Base-by-base conservation (phyloP, 2,329 filamentous ascomycete species). In the Pyricularia pennisetigena region DNA sequence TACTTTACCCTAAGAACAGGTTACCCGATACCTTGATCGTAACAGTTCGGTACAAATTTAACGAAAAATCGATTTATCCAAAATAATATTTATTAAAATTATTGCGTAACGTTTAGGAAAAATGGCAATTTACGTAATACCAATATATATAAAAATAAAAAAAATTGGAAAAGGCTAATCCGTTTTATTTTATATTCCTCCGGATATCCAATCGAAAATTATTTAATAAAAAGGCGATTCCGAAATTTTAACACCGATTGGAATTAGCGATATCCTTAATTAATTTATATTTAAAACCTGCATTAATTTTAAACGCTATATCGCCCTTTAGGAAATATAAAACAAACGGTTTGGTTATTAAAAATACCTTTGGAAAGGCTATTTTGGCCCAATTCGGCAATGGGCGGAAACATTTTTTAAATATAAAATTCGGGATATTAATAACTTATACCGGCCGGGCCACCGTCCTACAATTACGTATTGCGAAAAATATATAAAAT, bases 21-120 rank as follows among this genome's bases (percentile, higher is more conserved):
- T n/a, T n/a, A n/a, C n/a, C n/a, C n/a, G n/a, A n/a, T n/a, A n/a
- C n/a, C n/a, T n/a, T n/a, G n/a, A n/a, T n/a, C n/a, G n/a, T n/a
- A n/a, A n/a, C n/a, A n/a, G n/a, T n/a, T n/a, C 0, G 90, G 90
- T 0, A 81, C 87, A 0, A 79, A 80, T 4, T 71, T 92, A 0
- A 89, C 86, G 0, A 94, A 93, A 70, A 91, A 94, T 69, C 79
- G 83, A 14, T 74, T 92, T 0, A 85, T 88, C 0, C 90, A 93
- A 82, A 88, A 86, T 87, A 72, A 29, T 9, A 24, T 4, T 6
- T 23, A 35, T 35, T 35, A 14, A 35, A 35, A 35, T 14, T 35
- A 12, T 12, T 35, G 32, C 32, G 32, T 35, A 35, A 35, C 32
- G 32, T 35, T 35, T 35, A 35, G 12, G 12, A 35, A 4, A 35